Conservation (phyloP, 306 rosid genomes). For the Lathyrus aphaca region DNA sequence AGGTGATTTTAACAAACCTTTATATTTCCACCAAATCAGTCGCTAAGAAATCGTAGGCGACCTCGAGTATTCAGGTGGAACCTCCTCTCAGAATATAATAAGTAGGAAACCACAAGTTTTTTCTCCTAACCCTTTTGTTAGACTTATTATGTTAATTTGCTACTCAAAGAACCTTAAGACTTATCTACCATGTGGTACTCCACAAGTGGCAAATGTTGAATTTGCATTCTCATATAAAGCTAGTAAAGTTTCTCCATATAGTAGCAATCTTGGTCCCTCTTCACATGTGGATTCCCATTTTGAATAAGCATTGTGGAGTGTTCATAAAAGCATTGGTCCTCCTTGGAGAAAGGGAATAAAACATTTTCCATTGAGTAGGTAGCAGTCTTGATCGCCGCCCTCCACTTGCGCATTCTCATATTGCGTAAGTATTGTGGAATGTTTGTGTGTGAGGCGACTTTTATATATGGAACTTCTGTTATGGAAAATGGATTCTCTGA, state of each 20-base stretch:
- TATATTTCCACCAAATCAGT: constrained; percentile 1
- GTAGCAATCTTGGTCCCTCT: constrained; percentile 6
- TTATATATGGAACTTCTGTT: too few relatives aligned
- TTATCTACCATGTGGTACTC: neutral
- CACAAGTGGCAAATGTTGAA: constrained; percentile 4
- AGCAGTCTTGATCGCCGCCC: neutral
- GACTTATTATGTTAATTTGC: constrained; percentile 19
- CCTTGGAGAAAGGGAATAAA: constrained; percentile 1
- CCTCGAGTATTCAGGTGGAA: neutral
- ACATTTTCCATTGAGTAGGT: neutral
- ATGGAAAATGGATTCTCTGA: neutral
- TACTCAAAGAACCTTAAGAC: neutral
- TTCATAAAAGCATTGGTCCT: constrained; percentile 4
- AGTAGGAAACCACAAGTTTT: neutral
- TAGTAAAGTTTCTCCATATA: neutral
- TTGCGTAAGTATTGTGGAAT: neutral
- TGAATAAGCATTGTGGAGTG: neutral
- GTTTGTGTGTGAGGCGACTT: neutral
- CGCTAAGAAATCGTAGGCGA: neutral
- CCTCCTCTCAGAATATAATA: neutral
- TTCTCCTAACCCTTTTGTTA: neutral
- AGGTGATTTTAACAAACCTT: constrained; percentile 27
- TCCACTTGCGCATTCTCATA: neutral
- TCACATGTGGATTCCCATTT: neutral
- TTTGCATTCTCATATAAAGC: constrained; percentile 16